Percentiles rank a stretch among this genome's conserved stretches.
Conservation (phyloP, 1,284 basidiomycete genomes). For the Xerocomus nothofagi region DNA sequence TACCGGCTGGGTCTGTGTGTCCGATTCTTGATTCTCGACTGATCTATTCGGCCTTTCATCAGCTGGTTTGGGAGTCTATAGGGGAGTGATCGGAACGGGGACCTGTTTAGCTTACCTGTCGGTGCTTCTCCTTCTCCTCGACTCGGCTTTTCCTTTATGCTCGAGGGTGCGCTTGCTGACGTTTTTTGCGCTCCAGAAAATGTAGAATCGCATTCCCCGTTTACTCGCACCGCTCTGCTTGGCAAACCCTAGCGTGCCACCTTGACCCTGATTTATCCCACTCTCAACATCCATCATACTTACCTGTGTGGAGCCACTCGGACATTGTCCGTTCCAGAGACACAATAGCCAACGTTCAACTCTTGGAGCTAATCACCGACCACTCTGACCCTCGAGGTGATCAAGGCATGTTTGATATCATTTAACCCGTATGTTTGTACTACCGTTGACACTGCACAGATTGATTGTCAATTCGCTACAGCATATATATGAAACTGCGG, state of each 20-base stretch:
- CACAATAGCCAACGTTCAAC: neutral
- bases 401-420: constrained; percentile 3
- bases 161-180: constrained; percentile 13
- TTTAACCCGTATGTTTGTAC: neutral
- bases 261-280: constrained; percentile 1
- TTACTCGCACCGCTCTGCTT: constrained; percentile 5
- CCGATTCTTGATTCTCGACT: constrained; percentile 6
- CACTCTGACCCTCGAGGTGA: neutral
- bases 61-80: neutral
- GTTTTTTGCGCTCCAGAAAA: constrained; percentile 11
- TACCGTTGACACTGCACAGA: neutral
- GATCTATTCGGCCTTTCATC: constrained; percentile 5
- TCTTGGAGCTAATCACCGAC: constrained; percentile 20
- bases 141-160: constrained; percentile 2
- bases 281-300: neutral
- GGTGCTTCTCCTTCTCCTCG: constrained; percentile 12
- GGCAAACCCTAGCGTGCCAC: constrained; percentile 6
- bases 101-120: constrained; percentile 10
- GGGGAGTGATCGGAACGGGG: constrained; percentile 22
- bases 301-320: neutral
- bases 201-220: constrained; percentile 10
- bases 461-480: constrained; percentile 5
- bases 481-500: constrained; percentile 5
- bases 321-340: constrained; percentile 6
- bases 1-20: constrained; percentile 16